Conservation (phyloP, 1,284 basidiomycete species). For the Cutaneotrichosporon sp. region DNA sequence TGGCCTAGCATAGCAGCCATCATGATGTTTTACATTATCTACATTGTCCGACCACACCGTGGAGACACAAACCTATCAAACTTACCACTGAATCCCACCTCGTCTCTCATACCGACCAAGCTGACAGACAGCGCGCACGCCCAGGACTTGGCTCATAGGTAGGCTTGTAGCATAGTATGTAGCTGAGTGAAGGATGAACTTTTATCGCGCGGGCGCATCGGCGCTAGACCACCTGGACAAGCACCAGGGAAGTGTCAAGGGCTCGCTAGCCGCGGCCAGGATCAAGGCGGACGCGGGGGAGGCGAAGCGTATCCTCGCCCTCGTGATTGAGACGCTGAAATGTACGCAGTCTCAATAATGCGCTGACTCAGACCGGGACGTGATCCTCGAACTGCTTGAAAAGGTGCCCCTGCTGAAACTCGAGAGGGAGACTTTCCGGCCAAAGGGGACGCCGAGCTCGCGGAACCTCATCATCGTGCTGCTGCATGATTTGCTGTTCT, state of each 20-base stretch:
- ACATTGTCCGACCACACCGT: constrained; percentile 52
- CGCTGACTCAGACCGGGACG: constrained; percentile 56
- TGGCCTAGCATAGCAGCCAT: constrained; percentile 19
- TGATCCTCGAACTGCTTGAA: constrained; percentile 58
- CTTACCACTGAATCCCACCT: constrained; percentile 21
- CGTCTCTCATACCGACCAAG: not conserved
- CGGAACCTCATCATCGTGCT: constrained; percentile 72
- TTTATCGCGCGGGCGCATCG: constrained; percentile 83
- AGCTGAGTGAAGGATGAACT: constrained; percentile 67
- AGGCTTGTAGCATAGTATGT: constrained; percentile 18
- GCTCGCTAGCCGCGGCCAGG: constrained; percentile 43
- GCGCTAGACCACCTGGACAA: constrained; percentile 78
- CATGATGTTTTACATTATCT: constrained; percentile 52
- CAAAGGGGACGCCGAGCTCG: constrained; percentile 54
- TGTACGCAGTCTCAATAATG: constrained; percentile 58
- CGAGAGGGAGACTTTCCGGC: constrained; percentile 67
- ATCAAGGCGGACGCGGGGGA: constrained; percentile 59
- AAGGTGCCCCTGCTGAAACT: constrained; percentile 70
- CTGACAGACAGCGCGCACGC: not conserved
- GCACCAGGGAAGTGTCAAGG: constrained; percentile 74
- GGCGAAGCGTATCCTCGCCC: constrained; percentile 62
- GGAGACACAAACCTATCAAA: constrained; percentile 35
- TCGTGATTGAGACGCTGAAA: constrained; percentile 88
- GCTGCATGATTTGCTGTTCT: constrained; percentile 80
- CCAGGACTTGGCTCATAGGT: not conserved